A percentile compares a stretch with the other conserved stretches of the same genome.
Evolutionary conservation across 306 rosid species (phyloP).

Genomic region (Sicyos baderoa): DNA sequence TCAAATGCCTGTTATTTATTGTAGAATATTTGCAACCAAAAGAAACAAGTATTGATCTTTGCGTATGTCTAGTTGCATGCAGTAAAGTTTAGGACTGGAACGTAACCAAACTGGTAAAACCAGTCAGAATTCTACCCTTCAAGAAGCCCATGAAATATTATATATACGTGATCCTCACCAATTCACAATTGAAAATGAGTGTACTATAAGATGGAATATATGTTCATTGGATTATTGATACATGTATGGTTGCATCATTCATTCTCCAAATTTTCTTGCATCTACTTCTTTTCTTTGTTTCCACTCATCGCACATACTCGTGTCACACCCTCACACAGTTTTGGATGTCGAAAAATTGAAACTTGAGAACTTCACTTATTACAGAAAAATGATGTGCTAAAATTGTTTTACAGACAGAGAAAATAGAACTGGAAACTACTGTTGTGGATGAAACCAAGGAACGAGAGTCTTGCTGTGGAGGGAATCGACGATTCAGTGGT

Average conservation of each 20-base stretch:
- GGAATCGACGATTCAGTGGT: conserved; percentile 90
- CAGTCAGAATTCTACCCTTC: not conserved
- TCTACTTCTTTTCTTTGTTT: not conserved
- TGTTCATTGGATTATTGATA: not conserved
- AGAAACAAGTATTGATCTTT: not conserved
- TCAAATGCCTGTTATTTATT: not conserved
- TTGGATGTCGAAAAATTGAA: not conserved
- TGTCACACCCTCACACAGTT: not conserved
- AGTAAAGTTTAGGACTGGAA: not conserved
- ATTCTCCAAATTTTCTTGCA: conserved; percentile 3
- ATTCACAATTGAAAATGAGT: not conserved
- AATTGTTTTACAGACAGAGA: conserved; percentile 60
- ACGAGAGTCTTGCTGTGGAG: conserved; percentile 87
- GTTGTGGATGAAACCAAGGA: conserved; percentile 99
- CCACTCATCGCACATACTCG: not conserved
- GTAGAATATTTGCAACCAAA: not conserved
- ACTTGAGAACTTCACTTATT: not conserved
- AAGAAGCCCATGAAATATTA: not conserved
- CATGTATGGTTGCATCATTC: conserved; percentile 6
- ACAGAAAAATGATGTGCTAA: conserved; percentile 13
- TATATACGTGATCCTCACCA: not conserved
- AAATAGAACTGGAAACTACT: conserved; percentile 95
- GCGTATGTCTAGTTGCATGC: not conserved
- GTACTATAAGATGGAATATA: not conserved
- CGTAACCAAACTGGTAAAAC: not conserved